Base-by-base conservation (phyloP, 257 asterid genomes). In the Fraxinus cuspidata region DNA sequence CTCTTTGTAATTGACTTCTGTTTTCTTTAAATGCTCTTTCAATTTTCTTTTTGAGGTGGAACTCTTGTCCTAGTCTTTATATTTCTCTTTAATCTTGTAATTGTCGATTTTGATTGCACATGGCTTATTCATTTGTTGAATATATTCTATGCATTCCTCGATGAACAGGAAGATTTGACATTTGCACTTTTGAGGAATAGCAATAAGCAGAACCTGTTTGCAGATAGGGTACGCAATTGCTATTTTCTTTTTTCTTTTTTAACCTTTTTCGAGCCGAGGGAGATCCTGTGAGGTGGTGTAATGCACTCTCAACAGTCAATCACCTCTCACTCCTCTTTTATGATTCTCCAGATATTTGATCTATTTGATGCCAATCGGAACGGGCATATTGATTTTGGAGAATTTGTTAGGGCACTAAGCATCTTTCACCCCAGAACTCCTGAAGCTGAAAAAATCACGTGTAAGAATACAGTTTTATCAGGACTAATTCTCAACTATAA, bases 351-450 rank as follows among this genome's bases (percentile, higher is more conserved):
- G 87, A 64, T 84, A 64, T 83, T 83, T 66, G 38, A 67, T 42
- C 78, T 80, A 66, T 83, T 83, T 64, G 84, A 84, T 71, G 75
- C 68, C 23, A 80, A 84, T n/a, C 67, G 40, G 72, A 84, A 70
- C 9, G 87, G 87, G 2, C 74, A 35, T 5, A 77, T 84, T 66
- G 87, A 84, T 58, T 84, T 84, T 53, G 84, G 77, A 63, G 87
- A 84, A 42, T 77, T 84, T 40, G 71, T 80, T 8, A 69, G 71
- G 6, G 18, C 84, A 10, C 56, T 84, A 51, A 80, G 75, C 69
- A 44, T 77, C 44, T 84, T 80, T 70, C 87, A 84, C 56, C 87
- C 87, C 2, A 83, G 74, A 44, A 75, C 87, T 44, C 73, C 84
- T 27, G 78, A 47, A 70, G 77, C 84, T 34, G 84, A 80, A 72